A percentile compares a stretch with the other conserved stretches of the same genome.
Conservation (phyloP, 768 basidiomycete genomes). For the Trametes coccinea region DNA sequence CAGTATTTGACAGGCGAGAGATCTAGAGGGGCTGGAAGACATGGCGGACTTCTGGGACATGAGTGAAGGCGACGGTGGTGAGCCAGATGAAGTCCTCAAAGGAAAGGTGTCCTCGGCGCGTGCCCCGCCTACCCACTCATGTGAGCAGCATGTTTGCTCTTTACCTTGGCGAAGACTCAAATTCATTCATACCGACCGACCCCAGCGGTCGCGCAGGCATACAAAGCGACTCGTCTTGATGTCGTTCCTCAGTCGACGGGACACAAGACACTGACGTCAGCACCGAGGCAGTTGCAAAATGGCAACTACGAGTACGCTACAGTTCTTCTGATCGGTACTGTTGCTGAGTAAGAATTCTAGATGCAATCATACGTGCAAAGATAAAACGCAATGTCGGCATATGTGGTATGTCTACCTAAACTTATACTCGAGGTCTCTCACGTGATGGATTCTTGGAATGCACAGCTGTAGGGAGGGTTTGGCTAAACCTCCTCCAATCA, state of each 20-base stretch:
- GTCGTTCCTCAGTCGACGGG: not conserved
- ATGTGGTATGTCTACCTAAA: slow-evolving; percentile 51
- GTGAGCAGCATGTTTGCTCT: too few relatives aligned
- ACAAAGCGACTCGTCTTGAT: not conserved
- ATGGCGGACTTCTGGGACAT: slow-evolving; percentile 67
- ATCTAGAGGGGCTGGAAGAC: slow-evolving; percentile 66
- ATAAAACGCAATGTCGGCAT: slow-evolving; percentile 75
- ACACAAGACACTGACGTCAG: not conserved
- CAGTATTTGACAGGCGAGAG: slow-evolving; percentile 50
- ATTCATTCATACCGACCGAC: too few relatives aligned
- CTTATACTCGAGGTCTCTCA: not conserved
- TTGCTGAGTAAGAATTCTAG: slow-evolving; percentile 37
- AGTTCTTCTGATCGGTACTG: not conserved
- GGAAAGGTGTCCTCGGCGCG: not conserved
- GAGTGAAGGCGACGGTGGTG: slow-evolving; percentile 31
- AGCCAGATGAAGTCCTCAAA: slow-evolving; percentile 30
- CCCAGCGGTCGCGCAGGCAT: not conserved
- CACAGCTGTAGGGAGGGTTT: slow-evolving; percentile 76
- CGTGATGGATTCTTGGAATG: not conserved
- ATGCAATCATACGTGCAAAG: slow-evolving; percentile 80
- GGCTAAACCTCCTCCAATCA: slow-evolving; percentile 46
- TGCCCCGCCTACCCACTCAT: not conserved
- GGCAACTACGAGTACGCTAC: slow-evolving; percentile 62
- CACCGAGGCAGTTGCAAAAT: slow-evolving; percentile 51
- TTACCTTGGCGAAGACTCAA: too few relatives aligned